These are phyloP conservation scores for Tricladium varicosporioides DNA, from an alignment of 2,329 filamentous ascomycete genomes.

Conservation along the genomic window DNA sequence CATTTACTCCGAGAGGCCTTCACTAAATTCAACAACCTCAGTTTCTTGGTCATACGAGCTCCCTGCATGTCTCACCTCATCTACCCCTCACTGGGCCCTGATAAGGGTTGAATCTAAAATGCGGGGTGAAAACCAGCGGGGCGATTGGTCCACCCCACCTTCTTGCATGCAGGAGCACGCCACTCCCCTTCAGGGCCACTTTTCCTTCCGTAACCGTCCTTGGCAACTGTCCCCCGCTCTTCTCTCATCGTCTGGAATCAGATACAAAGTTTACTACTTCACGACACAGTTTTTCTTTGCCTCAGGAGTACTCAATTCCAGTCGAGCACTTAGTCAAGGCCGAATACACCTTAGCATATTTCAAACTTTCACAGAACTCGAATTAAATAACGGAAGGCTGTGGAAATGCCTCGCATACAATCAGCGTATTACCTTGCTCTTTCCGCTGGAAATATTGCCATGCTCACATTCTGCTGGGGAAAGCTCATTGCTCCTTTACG, in stretches of 20 bases:
- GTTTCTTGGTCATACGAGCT: background rate
- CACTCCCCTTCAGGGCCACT: background rate
- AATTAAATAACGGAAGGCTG: background rate
- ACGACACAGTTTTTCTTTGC: background rate
- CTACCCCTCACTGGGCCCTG: background rate
- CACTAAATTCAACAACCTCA: background rate
- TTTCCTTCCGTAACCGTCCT: background rate
- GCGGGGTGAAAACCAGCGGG: background rate
- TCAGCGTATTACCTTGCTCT: conserved; percentile 15
- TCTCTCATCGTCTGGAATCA: background rate
- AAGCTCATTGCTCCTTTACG: conserved; percentile 1
- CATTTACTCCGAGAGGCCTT: too few species aligned
- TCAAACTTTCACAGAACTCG: background rate
- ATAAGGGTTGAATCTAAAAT: background rate
- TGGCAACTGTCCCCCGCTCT: background rate
- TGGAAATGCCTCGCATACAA: conserved; percentile 7
- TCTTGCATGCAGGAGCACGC: background rate
- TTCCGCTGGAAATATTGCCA: conserved; percentile 12
- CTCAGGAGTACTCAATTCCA: too few species aligned
- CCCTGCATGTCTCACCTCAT: background rate
- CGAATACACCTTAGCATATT: too few species aligned
- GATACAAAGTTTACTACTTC: background rate
- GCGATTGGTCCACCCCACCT: background rate
- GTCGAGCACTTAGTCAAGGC: too few species aligned
- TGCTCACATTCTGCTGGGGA: conserved; percentile 14